Percentiles rank a stretch among this genome's conserved stretches.
These are phyloP conservation scores for Cladorrhinum samala DNA, from an alignment of 495 filamentous ascomycete genomes.

Conservation along the genomic window DNA sequence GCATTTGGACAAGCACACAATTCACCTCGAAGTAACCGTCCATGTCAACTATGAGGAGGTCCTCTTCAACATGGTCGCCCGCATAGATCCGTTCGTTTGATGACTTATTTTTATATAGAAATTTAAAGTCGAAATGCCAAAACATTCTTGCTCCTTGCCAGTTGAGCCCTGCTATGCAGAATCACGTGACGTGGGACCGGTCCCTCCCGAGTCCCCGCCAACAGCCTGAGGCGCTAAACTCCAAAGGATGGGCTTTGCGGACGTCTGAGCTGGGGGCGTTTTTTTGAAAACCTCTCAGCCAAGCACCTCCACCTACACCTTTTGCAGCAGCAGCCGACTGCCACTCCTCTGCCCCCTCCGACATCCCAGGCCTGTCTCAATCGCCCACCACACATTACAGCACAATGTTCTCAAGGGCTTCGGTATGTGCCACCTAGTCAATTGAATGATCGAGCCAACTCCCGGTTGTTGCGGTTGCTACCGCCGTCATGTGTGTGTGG, in stretches of 20 bases:
- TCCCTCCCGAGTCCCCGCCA: constrained; percentile 17
- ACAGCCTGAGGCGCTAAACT: constrained; percentile 15
- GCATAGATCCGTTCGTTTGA: too few relatives aligned
- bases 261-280: constrained; percentile 21
- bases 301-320: constrained; percentile 28
- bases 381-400: constrained; percentile 25
- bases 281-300: constrained; percentile 34
- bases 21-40: too few relatives aligned
- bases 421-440: constrained; percentile 44
- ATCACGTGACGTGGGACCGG: constrained; percentile 19
- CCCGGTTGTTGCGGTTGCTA: not conserved
- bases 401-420: constrained; percentile 65
- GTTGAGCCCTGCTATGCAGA: too few relatives aligned
- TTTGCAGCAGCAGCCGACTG: constrained; percentile 18
- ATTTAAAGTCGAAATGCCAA: too few relatives aligned
- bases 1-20: too few relatives aligned
- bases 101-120: too few relatives aligned
- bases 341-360: constrained; percentile 15
- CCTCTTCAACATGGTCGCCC: too few relatives aligned
- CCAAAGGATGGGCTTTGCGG: constrained; percentile 9
- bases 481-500: not conserved
- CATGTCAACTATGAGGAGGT: too few relatives aligned
- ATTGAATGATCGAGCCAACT: constrained; percentile 11
- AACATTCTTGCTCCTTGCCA: too few relatives aligned
- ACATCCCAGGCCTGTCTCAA: constrained; percentile 19